Conservation (phyloP, 2,329 filamentous ascomycete genomes). For the Parastagonospora avenae region DNA sequence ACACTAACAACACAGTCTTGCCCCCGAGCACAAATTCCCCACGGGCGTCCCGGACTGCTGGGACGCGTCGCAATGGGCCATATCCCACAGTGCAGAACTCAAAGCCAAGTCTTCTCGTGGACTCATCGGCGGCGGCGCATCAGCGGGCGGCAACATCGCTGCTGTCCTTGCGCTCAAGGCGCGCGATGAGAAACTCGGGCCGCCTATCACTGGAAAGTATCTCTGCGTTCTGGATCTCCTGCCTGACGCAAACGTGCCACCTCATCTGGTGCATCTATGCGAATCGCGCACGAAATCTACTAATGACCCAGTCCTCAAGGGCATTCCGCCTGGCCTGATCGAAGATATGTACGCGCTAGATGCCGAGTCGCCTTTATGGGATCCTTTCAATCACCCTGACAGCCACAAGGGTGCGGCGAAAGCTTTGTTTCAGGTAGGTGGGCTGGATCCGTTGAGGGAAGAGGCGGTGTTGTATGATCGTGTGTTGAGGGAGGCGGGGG, state of each 20-base stretch:
- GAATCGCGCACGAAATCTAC: conserved; percentile 42
- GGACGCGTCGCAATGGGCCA: conserved; percentile 53
- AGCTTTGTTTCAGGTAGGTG: conserved; percentile 56
- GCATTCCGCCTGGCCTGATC: conserved; percentile 12
- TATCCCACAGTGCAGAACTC: conserved; percentile 33
- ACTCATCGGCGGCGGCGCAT: conserved; percentile 58
- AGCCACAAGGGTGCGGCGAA: conserved; percentile 50
- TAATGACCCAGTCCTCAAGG: conserved; percentile 31
- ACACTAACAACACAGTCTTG: conserved; percentile 43
- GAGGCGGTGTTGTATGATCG: conserved; percentile 56
- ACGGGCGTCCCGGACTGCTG: conserved; percentile 55
- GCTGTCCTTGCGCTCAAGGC: conserved; percentile 53
- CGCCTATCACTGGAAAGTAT: conserved; percentile 53
- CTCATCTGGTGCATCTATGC: conserved; percentile 48
- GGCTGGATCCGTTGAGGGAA: conserved; percentile 56
- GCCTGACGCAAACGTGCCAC: conserved; percentile 47
- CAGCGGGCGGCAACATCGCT: conserved; percentile 60
- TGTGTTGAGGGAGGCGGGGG: conserved; percentile 42
- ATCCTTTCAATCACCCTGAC: conserved; percentile 40
- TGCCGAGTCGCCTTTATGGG: conserved; percentile 32
- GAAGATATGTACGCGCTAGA: conserved; percentile 34
- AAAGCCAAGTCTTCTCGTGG: conserved; percentile 51
- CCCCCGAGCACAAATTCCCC: conserved; percentile 59
- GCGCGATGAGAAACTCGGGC: conserved; percentile 48
- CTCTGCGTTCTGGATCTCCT: conserved; percentile 56